A percentile compares a stretch with the other conserved stretches of the same genome.
These are phyloP conservation scores for Cladorrhinum sp. DNA, from an alignment of 2,329 filamentous ascomycete species.

Conservation along the genomic window DNA sequence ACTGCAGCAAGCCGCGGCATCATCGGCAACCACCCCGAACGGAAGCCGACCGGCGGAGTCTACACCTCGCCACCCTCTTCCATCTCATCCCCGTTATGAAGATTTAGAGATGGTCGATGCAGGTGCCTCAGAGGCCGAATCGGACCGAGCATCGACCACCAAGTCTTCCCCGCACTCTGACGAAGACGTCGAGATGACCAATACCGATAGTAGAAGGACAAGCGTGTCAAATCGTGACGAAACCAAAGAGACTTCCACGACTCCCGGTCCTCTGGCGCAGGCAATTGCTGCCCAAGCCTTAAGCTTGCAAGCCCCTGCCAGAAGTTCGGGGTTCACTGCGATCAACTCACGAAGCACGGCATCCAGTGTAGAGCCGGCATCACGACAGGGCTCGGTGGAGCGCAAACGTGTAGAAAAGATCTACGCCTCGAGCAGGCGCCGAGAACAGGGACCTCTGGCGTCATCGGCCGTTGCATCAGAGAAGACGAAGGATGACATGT, in stretches of 20 bases:
- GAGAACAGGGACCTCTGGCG: conserved; percentile 5
- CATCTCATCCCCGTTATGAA: not conserved
- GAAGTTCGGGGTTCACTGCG: conserved; percentile 6
- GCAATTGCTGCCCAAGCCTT: conserved; percentile 21
- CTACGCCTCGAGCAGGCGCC: conserved; percentile 19
- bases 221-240: conserved; percentile 18
- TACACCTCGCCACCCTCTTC: not conserved
- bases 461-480: conserved; percentile 16
- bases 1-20: not conserved
- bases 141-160: conserved; percentile 13
- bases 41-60: not conserved
- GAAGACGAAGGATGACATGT: not conserved
- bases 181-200: conserved; percentile 16
- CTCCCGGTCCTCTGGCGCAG: conserved; percentile 9
- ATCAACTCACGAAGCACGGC: conserved; percentile 8
- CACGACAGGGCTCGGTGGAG: conserved; percentile 10
- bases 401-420: conserved; percentile 23
- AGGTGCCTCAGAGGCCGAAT: conserved; percentile 5
- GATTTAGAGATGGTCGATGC: conserved; percentile 24
- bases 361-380: conserved; percentile 2
- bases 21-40: not conserved
- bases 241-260: not conserved
- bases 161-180: conserved; percentile 11
- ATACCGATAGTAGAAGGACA: conserved; percentile 20
- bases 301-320: conserved; percentile 8